Evolutionary conservation across 23 red algal genomes (phyloP).

Genomic region (Pyropia haitanensis): DNA sequence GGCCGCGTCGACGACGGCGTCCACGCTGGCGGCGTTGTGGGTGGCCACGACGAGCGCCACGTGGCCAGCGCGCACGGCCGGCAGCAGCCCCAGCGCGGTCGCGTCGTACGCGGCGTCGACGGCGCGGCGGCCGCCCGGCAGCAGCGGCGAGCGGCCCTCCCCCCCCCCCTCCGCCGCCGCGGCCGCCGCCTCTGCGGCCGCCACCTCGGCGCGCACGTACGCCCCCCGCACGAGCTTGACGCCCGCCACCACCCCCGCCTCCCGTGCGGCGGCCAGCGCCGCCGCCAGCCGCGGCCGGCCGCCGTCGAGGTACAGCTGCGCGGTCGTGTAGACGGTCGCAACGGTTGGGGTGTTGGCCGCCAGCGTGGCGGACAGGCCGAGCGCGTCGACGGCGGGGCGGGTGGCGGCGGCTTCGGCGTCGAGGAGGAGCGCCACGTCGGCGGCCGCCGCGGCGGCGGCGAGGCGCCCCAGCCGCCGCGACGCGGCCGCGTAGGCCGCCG

Average conservation of each 20-base stretch:
- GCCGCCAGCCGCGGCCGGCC: too few relatives aligned
- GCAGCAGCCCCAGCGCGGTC: constrained; percentile 3
- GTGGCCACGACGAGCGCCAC: constrained; percentile 30
- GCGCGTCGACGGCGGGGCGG: constrained; percentile 35
- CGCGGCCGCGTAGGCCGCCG: too few relatives aligned
- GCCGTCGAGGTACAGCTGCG: constrained; percentile 18
- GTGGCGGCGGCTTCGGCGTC: constrained; percentile 44
- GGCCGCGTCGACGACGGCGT: too few relatives aligned
- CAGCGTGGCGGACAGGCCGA: constrained; percentile 10
- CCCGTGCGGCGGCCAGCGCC: too few relatives aligned
- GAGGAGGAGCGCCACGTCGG: constrained; percentile 28
- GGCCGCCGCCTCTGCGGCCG: constrained; percentile 1
- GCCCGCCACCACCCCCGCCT: constrained; percentile 10
- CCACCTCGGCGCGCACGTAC: constrained; percentile 23
- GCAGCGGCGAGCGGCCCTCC: too few relatives aligned
- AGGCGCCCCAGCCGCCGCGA: neutral
- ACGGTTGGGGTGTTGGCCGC: constrained; percentile 2
- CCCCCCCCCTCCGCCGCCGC: neutral
- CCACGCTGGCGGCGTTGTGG: constrained; percentile 14
- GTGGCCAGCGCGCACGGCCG: constrained; percentile 1
- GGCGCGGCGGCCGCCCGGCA: neutral
- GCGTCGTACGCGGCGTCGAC: constrained; percentile 27
- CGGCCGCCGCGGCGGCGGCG: constrained; percentile 1
- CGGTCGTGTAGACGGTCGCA: constrained; percentile 25
- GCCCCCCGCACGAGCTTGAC: constrained; percentile 47